These are phyloP conservation scores for Emiliania huxleyi DNA, from an alignment of 78 protist genomes.

Conservation along the genomic window DNA sequence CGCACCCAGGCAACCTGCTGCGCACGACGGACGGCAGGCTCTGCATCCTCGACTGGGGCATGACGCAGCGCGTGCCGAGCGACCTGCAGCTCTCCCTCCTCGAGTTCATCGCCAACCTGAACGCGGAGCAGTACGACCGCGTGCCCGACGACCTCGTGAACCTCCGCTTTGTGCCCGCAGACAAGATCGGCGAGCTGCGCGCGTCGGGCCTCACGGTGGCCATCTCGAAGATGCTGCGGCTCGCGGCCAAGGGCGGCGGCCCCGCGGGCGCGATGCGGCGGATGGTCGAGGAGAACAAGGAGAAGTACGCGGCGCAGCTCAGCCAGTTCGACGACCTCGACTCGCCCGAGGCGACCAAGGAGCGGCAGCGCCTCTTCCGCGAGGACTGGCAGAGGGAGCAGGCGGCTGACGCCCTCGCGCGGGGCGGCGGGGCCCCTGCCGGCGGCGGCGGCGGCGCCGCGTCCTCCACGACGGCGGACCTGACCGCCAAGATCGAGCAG, in stretches of 20 bases:
- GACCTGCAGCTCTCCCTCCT: neutral
- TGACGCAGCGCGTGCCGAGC: neutral
- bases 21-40: conserved; percentile 37
- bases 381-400: neutral
- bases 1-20: conserved; percentile 53
- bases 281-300: neutral
- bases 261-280: neutral
- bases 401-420: neutral
- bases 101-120: conserved; percentile 28
- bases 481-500: neutral
- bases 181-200: neutral
- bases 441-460: too few species aligned
- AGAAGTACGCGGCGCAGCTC: neutral
- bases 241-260: neutral
- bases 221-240: neutral
- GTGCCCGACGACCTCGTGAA: conserved; percentile 5
- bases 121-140: neutral
- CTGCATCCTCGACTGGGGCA: conserved; percentile 56
- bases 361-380: too few species aligned
- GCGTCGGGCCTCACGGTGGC: neutral
- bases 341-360: neutral
- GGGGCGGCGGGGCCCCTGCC: too few species aligned
- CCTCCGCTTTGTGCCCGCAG: conserved; percentile 34
- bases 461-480: neutral
- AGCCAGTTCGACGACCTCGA: neutral